phyloP scores from a whole-genome alignment of 495 filamentous ascomycete species.

The Aspergillus taichungensis region DNA sequence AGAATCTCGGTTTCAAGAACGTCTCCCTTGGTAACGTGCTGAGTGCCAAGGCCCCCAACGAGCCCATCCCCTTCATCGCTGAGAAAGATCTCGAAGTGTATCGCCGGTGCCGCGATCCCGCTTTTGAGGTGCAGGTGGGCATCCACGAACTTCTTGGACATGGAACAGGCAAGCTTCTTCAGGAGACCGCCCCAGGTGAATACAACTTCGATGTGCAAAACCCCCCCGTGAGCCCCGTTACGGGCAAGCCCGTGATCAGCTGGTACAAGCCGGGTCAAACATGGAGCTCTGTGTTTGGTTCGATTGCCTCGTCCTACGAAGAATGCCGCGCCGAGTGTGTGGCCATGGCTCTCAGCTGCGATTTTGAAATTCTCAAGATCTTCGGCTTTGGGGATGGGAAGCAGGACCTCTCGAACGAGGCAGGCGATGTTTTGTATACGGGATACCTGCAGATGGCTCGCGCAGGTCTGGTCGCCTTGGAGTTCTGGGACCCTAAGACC shows the following conservation, averaged over 20 bases:
- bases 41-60: constrained; percentile 79
- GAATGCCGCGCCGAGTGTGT: constrained; percentile 80
- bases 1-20: constrained; percentile 96
- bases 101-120: constrained; percentile 66
- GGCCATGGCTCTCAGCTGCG: constrained; percentile 85
- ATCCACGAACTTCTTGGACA: constrained; percentile 95
- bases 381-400: constrained; percentile 81
- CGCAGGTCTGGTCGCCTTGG: constrained; percentile 73
- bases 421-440: constrained; percentile 77
- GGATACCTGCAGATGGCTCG: constrained; percentile 89
- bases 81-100: constrained; percentile 68
- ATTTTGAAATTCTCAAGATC: constrained; percentile 79
- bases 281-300: constrained; percentile 86
- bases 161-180: constrained; percentile 89
- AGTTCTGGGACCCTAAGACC: constrained; percentile 80
- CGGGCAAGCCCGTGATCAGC: constrained; percentile 63
- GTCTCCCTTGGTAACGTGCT: constrained; percentile 88
- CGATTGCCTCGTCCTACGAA: constrained; percentile 79
- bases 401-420: constrained; percentile 59
- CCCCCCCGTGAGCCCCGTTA: constrained; percentile 74
- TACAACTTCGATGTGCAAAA: constrained; percentile 81
- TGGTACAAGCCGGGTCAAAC: constrained; percentile 94
- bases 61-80: constrained; percentile 80
- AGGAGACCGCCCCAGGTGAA: constrained; percentile 69
- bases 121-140: constrained; percentile 93